Evolutionary conservation across 1,139 yeast species (phyloP).

Genomic region (Chernovozyma aurita): DNA sequence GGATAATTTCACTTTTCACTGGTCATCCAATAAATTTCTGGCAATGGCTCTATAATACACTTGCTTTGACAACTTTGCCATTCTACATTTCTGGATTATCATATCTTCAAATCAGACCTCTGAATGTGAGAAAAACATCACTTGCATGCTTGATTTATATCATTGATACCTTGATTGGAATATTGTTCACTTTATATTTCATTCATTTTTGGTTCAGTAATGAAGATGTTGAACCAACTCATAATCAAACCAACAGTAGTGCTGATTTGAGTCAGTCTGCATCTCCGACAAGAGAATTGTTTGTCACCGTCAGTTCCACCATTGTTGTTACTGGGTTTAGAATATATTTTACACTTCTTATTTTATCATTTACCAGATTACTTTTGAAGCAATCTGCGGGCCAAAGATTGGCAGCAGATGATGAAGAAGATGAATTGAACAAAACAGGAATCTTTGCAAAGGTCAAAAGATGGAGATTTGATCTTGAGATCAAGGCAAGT

Average conservation of each 20-base stretch:
- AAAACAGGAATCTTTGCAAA: slow-evolving; percentile 19
- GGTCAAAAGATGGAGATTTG: slow-evolving; percentile 19
- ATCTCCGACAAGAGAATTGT: slow-evolving; percentile 65
- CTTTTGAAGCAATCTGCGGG: slow-evolving; percentile 32
- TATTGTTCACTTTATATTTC: slow-evolving; percentile 70
- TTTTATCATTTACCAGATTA: slow-evolving; percentile 55
- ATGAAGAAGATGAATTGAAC: slow-evolving; percentile 25
- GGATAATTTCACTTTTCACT: slow-evolving; percentile 78
- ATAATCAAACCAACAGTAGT: slow-evolving; percentile 9
- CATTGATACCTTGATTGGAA: slow-evolving; percentile 62
- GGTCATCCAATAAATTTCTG: slow-evolving; percentile 81
- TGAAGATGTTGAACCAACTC: slow-evolving; percentile 25
- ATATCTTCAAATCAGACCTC: slow-evolving; percentile 27
- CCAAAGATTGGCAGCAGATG: slow-evolving; percentile 15
- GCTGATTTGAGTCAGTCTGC: slow-evolving; percentile 52
- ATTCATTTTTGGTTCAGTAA: slow-evolving; percentile 68
- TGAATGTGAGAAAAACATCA: slow-evolving; percentile 44
- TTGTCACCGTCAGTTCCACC: slow-evolving; percentile 58
- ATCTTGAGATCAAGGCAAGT: slow-evolving; percentile 29
- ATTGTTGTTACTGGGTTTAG: slow-evolving; percentile 50
- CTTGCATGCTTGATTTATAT: slow-evolving; percentile 61
- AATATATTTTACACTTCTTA: slow-evolving; percentile 61
- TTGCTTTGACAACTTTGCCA: slow-evolving; percentile 63
- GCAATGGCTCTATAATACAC: slow-evolving; percentile 78
- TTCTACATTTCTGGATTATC: slow-evolving; percentile 60